phyloP scores from a whole-genome alignment of 2,329 filamentous ascomycete species.

The Aspergillus viridinutans region DNA sequence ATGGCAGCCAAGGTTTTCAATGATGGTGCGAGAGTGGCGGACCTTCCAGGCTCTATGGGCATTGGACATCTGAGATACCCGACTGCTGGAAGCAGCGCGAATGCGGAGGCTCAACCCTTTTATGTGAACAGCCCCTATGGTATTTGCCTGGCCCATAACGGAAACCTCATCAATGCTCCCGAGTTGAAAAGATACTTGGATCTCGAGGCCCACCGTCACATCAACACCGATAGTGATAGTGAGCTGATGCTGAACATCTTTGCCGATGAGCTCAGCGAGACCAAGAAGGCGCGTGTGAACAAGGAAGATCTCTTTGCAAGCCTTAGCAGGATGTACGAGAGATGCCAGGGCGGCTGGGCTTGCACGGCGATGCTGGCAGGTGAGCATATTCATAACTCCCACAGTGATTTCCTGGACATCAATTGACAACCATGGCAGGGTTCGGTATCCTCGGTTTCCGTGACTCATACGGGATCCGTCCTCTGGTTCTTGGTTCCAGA shows the following conservation, averaged over 20 bases:
- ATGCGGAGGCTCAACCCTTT: conserved; percentile 86
- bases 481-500: conserved; percentile 72
- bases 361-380: conserved; percentile 78
- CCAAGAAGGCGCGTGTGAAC: conserved; percentile 76
- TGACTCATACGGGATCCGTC: conserved; percentile 76
- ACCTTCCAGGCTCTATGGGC: conserved; percentile 81
- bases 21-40: conserved; percentile 67
- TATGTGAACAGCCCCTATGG: conserved; percentile 87
- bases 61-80: conserved; percentile 84
- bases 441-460: conserved; percentile 77
- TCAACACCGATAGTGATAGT: conserved; percentile 86
- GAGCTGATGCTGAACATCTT: conserved; percentile 88
- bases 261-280: conserved; percentile 74
- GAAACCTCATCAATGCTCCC: conserved; percentile 77
- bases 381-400: conserved; percentile 17
- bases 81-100: conserved; percentile 77
- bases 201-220: conserved; percentile 73
- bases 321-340: conserved; percentile 66
- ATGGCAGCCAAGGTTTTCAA: conserved; percentile 82
- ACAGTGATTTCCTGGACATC: neutral
- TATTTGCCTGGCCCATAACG: conserved; percentile 77
- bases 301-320: conserved; percentile 71
- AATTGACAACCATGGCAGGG: conserved; percentile 38
- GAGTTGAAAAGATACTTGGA: conserved; percentile 70
- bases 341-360: conserved; percentile 71